Percentiles rank a stretch among this genome's conserved stretches.
Evolutionary conservation across 1,284 basidiomycete genomes (phyloP).

Genomic region (Malassezia globosa): DNA sequence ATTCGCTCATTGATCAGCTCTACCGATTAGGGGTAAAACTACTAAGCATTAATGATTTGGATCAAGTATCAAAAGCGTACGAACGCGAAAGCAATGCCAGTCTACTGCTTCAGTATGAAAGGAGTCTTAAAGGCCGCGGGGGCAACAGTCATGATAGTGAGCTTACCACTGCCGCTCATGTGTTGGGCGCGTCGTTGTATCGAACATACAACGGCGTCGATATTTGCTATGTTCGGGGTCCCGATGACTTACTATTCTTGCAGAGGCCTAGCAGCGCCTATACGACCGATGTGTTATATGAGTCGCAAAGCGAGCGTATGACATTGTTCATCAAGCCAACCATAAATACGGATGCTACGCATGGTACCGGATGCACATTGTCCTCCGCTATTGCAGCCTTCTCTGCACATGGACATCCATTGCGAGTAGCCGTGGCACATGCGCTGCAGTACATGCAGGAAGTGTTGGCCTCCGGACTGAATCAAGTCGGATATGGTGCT

Average conservation of each 20-base stretch:
- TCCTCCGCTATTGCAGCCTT: conserved; percentile 67
- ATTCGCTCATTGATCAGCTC: conserved; percentile 15
- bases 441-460: conserved; percentile 65
- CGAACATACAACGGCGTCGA: neutral
- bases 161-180: neutral
- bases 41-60: neutral
- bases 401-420: conserved; percentile 56
- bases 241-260: conserved; percentile 50
- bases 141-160: neutral
- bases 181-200: conserved; percentile 7
- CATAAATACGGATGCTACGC: conserved; percentile 50
- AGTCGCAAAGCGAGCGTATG: conserved; percentile 1
- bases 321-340: conserved; percentile 32
- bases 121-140: neutral
- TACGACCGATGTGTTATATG: conserved; percentile 57
- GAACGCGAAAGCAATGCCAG: conserved; percentile 1
- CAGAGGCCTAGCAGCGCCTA: conserved; percentile 36
- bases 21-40: neutral
- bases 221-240: neutral
- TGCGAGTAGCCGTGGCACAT: conserved; percentile 54
- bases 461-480: conserved; percentile 62
- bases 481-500: conserved; percentile 61
- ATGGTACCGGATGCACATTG: conserved; percentile 88
- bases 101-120: neutral
- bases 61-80: neutral